Conservation (phyloP, 208 protist species). For the Vickermania spadyakhi region DNA sequence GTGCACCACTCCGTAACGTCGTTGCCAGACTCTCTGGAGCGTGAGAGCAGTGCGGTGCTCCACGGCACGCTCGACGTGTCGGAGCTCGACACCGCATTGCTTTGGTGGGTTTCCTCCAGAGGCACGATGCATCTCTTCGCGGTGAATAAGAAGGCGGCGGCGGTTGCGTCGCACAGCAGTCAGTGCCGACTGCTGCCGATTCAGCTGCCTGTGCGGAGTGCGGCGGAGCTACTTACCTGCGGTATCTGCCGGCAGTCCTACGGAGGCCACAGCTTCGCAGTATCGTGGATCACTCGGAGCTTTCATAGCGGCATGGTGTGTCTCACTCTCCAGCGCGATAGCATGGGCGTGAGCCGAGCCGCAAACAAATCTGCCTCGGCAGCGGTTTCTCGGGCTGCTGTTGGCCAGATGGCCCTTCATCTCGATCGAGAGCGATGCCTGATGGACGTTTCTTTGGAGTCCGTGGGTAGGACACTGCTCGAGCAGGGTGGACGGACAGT, state of each 20-base stretch:
- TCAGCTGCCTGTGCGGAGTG: slow-evolving; percentile 25
- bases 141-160: slow-evolving; percentile 32
- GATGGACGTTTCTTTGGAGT: neutral
- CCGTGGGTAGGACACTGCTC: too few relatives aligned
- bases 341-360: slow-evolving; percentile 35
- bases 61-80: slow-evolving; percentile 45
- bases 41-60: neutral
- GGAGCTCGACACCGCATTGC: slow-evolving; percentile 1
- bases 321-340: slow-evolving; percentile 44
- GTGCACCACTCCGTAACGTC: neutral
- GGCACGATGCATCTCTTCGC: slow-evolving; percentile 38
- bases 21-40: neutral
- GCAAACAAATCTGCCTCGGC: slow-evolving; percentile 27
- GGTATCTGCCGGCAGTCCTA: slow-evolving; percentile 41
- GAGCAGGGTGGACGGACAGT: too few relatives aligned
- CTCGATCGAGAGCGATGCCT: neutral
- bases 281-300: slow-evolving; percentile 39
- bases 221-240: slow-evolving; percentile 41
- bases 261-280: slow-evolving; percentile 39
- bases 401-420: neutral
- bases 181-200: slow-evolving; percentile 53
- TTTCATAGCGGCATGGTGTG: slow-evolving; percentile 22
- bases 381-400: slow-evolving; percentile 7
- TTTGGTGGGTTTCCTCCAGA: neutral
- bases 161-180: slow-evolving; percentile 23